A percentile compares a stretch with the other conserved stretches of the same genome.
Conservation (phyloP, 2,329 filamentous ascomycete genomes). For the Colletotrichum tropicale region DNA sequence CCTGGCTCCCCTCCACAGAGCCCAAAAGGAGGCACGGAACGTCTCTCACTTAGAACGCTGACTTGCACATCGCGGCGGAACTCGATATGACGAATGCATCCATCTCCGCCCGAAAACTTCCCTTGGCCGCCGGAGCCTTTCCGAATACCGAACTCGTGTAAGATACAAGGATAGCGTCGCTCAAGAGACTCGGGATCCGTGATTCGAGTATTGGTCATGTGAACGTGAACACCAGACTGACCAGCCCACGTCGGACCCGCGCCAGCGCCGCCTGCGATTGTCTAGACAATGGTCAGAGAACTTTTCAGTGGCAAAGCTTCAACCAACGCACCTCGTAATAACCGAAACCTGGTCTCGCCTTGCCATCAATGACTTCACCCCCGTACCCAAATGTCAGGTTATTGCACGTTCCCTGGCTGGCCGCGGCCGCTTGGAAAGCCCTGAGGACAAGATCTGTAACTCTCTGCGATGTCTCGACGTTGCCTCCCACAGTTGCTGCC, state of each 20-base stretch:
- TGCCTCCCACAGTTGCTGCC: slow-evolving; percentile 60
- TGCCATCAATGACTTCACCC: neutral
- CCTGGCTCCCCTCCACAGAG: neutral
- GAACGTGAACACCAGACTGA: neutral
- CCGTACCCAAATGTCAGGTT: neutral
- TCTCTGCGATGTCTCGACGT: slow-evolving; percentile 42
- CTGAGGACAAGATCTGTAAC: neutral
- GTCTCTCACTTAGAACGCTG: neutral
- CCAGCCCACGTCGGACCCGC: neutral
- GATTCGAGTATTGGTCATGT: neutral
- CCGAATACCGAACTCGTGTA: neutral
- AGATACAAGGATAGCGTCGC: neutral
- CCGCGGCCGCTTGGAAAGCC: neutral
- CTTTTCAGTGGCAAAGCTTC: neutral
- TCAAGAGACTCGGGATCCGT: neutral
- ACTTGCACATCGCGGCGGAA: neutral
- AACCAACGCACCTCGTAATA: neutral
- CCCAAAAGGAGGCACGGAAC: neutral
- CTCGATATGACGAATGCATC: neutral
- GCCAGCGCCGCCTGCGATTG: neutral
- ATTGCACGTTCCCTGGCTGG: neutral
- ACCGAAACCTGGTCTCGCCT: neutral
- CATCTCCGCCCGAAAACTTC: neutral
- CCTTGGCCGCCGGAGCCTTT: neutral
- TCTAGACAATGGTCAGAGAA: neutral